These are phyloP conservation scores for Rubia peregrina DNA, from an alignment of 305 asterid species.

Conservation along the genomic window DNA sequence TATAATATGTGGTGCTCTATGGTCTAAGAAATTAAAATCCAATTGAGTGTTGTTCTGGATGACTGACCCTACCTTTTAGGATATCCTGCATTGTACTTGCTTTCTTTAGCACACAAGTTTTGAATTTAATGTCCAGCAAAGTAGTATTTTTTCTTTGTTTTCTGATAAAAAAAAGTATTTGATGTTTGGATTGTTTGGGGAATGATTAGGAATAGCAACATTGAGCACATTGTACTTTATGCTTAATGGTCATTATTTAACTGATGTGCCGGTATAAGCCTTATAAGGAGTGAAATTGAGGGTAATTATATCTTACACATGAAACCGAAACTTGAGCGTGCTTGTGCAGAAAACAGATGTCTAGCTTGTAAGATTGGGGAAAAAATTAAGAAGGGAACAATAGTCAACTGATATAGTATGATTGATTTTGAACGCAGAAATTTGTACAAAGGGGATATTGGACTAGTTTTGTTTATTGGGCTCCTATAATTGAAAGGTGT, in stretches of 20 bases:
- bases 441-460: neutral
- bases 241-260: neutral
- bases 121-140: neutral
- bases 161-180: neutral
- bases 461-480: neutral
- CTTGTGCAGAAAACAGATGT: neutral
- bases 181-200: neutral
- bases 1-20: neutral
- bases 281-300: neutral
- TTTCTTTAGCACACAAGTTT: neutral
- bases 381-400: neutral
- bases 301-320: neutral
- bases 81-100: neutral
- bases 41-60: neutral
- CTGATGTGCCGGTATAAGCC: neutral
- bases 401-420: neutral
- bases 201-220: neutral
- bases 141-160: neutral
- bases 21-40: slow-evolving; percentile 6
- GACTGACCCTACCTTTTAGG: neutral
- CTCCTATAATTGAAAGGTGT: neutral
- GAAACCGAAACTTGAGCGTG: neutral
- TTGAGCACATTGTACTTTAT: neutral
- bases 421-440: neutral
- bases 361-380: neutral